phyloP scores from a whole-genome alignment of 441 rosid species.

The Populus hybrid region DNA sequence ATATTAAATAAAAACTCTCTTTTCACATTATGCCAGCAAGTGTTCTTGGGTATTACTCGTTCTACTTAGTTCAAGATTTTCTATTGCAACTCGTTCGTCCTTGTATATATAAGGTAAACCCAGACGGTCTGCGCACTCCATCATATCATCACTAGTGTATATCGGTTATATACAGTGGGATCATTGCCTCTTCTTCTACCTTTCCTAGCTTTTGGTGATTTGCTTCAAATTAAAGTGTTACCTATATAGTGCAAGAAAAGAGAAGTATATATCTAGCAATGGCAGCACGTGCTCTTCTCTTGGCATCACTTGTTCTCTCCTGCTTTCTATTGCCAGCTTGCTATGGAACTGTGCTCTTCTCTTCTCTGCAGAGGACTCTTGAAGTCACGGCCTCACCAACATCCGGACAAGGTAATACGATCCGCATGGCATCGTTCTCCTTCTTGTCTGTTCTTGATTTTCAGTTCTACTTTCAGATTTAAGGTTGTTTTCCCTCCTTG shows the following conservation, averaged over 20 bases:
- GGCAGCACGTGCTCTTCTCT: constrained; percentile 24
- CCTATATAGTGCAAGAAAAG: not conserved
- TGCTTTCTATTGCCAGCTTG: constrained; percentile 25
- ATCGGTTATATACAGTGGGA: not conserved
- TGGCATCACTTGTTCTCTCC: constrained; percentile 35
- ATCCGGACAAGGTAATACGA: constrained; percentile 33
- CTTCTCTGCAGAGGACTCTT: constrained; percentile 42
- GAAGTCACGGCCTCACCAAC: constrained; percentile 41
- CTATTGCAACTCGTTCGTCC: constrained; percentile 26
- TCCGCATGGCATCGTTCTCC: not conserved
- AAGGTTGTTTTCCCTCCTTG: not conserved
- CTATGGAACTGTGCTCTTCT: constrained; percentile 37
- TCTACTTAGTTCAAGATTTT: no score
- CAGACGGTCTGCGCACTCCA: not conserved
- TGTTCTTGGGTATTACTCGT: no score
- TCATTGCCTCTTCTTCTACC: not conserved
- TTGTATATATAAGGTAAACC: constrained; percentile 16
- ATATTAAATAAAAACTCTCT: no score
- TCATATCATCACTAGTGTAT: not conserved
- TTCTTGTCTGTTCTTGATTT: not conserved
- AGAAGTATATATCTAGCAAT: not conserved
- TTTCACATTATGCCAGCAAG: no score
- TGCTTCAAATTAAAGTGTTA: not conserved
- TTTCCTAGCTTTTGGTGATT: constrained; percentile 6
- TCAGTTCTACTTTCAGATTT: not conserved